Evolutionary conservation across 495 filamentous ascomycete species (phyloP).

Genomic region (Cairneyella variabilis): DNA sequence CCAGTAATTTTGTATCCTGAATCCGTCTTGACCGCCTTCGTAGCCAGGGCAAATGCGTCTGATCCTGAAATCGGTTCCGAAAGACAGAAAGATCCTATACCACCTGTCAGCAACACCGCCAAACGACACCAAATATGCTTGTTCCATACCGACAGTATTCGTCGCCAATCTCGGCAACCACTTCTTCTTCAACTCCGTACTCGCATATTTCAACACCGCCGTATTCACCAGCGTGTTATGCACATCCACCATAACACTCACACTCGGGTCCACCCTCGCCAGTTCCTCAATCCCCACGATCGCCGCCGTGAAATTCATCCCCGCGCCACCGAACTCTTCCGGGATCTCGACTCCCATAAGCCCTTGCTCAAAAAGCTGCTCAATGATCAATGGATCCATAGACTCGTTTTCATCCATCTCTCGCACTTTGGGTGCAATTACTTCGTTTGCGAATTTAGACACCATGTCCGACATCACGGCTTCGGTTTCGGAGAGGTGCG

Average conservation of each 20-base stretch:
- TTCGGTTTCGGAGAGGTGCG: conserved; percentile 89
- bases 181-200: conserved; percentile 67
- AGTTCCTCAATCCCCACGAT: conserved; percentile 97
- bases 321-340: conserved; percentile 92
- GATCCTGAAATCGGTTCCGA: conserved; percentile 91
- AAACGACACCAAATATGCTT: not conserved
- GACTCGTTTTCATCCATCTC: conserved; percentile 97
- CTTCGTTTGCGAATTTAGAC: conserved; percentile 82
- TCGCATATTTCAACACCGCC: conserved; percentile 81
- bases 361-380: conserved; percentile 95
- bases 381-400: conserved; percentile 86
- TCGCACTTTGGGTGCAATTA: conserved; percentile 86
- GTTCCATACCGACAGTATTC: conserved; percentile 57
- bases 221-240: conserved; percentile 99
- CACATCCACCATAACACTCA: conserved; percentile 89
- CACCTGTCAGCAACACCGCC: not conserved
- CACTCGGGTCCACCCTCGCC: conserved; percentile 89
- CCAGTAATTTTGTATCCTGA: conserved; percentile 84
- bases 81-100: conserved; percentile 83
- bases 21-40: conserved; percentile 70
- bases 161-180: conserved; percentile 88
- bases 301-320: conserved; percentile 97
- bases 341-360: conserved; percentile 97
- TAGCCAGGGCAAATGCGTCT: conserved; percentile 93
- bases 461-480: conserved; percentile 84